Evolutionary conservation across 768 basidiomycete species (phyloP), one percentile per base, ranked within the genome.

Genomic region (Podaxis carcinomalis): DNA sequence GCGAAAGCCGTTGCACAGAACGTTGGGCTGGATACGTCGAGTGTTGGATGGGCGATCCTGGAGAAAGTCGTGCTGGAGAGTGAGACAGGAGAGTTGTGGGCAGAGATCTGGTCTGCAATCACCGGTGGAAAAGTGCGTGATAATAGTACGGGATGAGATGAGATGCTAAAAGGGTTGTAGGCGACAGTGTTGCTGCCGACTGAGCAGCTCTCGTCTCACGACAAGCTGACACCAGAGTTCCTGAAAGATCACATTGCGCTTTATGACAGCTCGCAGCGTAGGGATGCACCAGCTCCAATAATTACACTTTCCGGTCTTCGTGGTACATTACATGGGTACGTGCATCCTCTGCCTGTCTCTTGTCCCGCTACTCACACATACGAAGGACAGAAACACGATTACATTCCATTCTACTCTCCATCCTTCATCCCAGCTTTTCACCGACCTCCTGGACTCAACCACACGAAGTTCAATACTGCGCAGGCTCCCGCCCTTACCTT

Each of bases 221-320:
- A 84, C 16, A 77, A 77, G 52, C 79, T 93, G 55, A 89, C 89
- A 0, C 74, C 85, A 0, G 89, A 93, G 2, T 86, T 95, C 59
- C 76, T 97, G 32, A 86, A 84, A 68, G 94, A 97, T 68, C 96
- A 99, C 69, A 72, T 96, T 59, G 75, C 85, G 32, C 78, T 93
- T 35, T 86, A 80, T 65, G 85, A 90, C 1, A 68, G 78, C 14
- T 75, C 81, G 1, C 74, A 78, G 23, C 76, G 77, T 37, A 70
- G 77, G 51, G 6, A 36, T 9, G 16, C 27, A 51, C 3, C 57
- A 7, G 77, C 82, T 3, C 80, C 82, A 35, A 72, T 93, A 11
- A 80, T 93, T 3, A 93, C 93, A 0, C 74, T 95, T 37, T 94
- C 93, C 0, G 96, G 95, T 4, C 74, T 98, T 27, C 78, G 95